These are phyloP conservation scores for Aureobasidium sp. DNA, from an alignment of 2,329 filamentous ascomycete species.

Conservation along the genomic window DNA sequence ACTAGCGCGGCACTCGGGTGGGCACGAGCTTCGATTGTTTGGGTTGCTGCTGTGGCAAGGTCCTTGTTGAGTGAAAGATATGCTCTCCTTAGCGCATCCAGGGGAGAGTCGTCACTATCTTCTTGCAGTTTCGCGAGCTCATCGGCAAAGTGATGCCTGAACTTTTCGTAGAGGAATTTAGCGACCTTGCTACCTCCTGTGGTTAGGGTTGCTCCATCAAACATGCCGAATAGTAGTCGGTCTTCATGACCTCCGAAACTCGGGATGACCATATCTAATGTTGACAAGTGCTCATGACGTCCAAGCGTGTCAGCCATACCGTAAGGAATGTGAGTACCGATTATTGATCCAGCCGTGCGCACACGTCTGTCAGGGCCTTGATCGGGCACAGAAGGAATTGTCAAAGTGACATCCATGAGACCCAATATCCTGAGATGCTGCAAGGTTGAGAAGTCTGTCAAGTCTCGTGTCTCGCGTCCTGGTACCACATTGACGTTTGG, in stretches of 20 bases:
- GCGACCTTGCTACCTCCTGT: constrained; percentile 91
- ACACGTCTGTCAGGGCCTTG: constrained; percentile 93
- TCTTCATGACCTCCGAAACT: constrained; percentile 83
- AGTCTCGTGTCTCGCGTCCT: constrained; percentile 53
- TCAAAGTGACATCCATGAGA: constrained; percentile 96
- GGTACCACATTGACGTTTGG: constrained; percentile 48
- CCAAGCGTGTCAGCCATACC: constrained; percentile 96
- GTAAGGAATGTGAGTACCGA: constrained; percentile 75
- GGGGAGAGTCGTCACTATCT: constrained; percentile 57
- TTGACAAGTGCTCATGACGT: constrained; percentile 88
- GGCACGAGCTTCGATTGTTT: constrained; percentile 67
- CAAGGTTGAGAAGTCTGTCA: constrained; percentile 87
- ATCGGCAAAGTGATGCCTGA: constrained; percentile 71
- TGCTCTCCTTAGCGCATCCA: constrained; percentile 75
- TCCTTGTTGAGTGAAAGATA: constrained; percentile 93
- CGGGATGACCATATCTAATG: constrained; percentile 90
- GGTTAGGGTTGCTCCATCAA: constrained; percentile 82
- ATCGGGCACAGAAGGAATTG: constrained; percentile 85
- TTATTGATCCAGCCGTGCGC: constrained; percentile 85
- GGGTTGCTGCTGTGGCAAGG: constrained; percentile 73
- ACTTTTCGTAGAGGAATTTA: constrained; percentile 94
- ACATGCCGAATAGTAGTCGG: constrained; percentile 83
- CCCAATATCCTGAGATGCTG: constrained; percentile 79
- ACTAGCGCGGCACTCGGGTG: constrained; percentile 39
- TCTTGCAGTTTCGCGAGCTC: constrained; percentile 64